A percentile compares a stretch with the other conserved stretches of the same genome.
Evolutionary conservation across 2,329 filamentous ascomycete species (phyloP).

Genomic region (Thelonectria blattea): DNA sequence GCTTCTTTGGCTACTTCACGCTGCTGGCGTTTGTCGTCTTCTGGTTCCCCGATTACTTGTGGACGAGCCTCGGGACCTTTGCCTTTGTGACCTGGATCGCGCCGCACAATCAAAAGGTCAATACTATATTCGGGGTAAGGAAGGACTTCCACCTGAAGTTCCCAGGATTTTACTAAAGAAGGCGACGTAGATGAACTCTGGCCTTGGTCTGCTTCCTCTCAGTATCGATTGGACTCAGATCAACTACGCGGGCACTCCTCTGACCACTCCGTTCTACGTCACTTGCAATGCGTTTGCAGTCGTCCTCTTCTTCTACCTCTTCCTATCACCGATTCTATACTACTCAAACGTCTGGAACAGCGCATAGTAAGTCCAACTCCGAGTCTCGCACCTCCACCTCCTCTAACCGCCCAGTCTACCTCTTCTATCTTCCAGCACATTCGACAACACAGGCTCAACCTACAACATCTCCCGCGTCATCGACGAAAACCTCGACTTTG

Average conservation of each 20-base stretch:
- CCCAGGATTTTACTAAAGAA: not conserved
- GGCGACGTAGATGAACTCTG: constrained; percentile 14
- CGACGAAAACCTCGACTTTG: constrained; percentile 14
- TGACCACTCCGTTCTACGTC: constrained; percentile 14
- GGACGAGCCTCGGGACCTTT: constrained; percentile 17
- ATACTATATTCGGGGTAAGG: constrained; percentile 17
- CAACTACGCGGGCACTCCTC: constrained; percentile 14
- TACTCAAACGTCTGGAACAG: constrained; percentile 21
- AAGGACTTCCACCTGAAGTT: rapidly evolving
- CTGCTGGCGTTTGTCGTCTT: constrained; percentile 14
- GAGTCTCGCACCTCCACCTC: not conserved
- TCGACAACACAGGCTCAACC: constrained; percentile 9
- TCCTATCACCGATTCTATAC: constrained; percentile 15
- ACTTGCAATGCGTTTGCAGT: constrained; percentile 20
- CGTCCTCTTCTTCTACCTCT: constrained; percentile 14
- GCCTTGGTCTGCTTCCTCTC: constrained; percentile 10
- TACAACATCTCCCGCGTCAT: constrained; percentile 15
- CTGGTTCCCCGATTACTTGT: constrained; percentile 20
- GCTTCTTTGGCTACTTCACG: constrained; percentile 14
- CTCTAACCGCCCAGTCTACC: constrained; percentile 2
- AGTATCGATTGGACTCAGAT: constrained; percentile 20
- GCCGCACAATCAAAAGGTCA: constrained; percentile 19
- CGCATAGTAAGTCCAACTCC: constrained; percentile 2
- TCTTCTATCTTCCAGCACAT: constrained; percentile 16
- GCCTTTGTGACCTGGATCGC: constrained; percentile 19